These are phyloP conservation scores for Stellera chamaejasme DNA, from an alignment of 345 rosid species.

Conservation along the genomic window DNA sequence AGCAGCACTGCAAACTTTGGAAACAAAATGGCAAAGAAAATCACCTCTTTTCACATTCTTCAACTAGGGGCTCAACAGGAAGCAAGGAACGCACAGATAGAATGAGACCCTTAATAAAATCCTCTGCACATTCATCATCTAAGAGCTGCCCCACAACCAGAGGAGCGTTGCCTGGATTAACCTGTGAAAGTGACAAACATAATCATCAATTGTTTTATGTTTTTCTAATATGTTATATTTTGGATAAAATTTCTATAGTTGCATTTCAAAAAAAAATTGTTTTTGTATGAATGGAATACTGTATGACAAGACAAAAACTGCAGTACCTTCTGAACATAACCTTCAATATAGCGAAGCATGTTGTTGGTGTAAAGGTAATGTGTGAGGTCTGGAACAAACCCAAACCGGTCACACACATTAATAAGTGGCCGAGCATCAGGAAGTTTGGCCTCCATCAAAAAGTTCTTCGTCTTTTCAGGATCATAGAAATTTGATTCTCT, in stretches of 20 bases:
- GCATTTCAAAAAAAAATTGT: too few species aligned
- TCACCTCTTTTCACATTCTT: slow-evolving; percentile 77
- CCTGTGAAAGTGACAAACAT: slow-evolving; percentile 28
- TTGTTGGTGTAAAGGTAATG: slow-evolving; percentile 80
- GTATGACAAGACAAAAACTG: neutral
- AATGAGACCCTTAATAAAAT: slow-evolving; percentile 88
- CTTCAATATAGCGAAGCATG: slow-evolving; percentile 92
- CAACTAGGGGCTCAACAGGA: slow-evolving; percentile 69
- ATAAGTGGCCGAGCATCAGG: slow-evolving; percentile 91
- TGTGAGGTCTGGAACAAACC: slow-evolving; percentile 87
- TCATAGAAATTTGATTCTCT: slow-evolving; percentile 89
- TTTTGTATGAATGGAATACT: too few species aligned
- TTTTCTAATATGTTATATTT: too few species aligned
- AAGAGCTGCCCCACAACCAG: slow-evolving; percentile 73
- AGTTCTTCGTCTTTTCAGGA: slow-evolving; percentile 85
- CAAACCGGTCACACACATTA: slow-evolving; percentile 92
- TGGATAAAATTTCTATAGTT: too few species aligned
- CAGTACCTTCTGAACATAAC: slow-evolving; percentile 88
- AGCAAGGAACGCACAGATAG: slow-evolving; percentile 69
- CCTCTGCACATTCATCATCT: slow-evolving; percentile 95
- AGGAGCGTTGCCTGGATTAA: slow-evolving; percentile 90
- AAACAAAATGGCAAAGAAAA: slow-evolving; percentile 8
- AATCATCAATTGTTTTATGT: neutral
- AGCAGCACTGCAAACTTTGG: neutral
- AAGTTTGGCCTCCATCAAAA: slow-evolving; percentile 91